A percentile compares a stretch with the other conserved stretches of the same genome.
These are phyloP conservation scores for Pyrenochaeta sp. DNA, from an alignment of 2,329 filamentous ascomycete species.

Conservation along the genomic window DNA sequence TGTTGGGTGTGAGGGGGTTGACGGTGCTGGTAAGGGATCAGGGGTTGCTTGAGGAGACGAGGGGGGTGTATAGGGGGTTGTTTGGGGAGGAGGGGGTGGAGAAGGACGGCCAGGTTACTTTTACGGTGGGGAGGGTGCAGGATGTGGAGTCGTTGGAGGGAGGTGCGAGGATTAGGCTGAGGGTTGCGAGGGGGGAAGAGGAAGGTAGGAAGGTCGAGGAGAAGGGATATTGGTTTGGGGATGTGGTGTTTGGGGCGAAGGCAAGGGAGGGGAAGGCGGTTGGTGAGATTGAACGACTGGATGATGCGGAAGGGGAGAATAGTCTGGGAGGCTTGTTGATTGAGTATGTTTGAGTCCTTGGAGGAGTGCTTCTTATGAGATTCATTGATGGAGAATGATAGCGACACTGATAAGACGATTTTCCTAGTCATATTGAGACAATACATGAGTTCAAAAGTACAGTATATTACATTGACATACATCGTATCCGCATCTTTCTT, in stretches of 20 bases:
- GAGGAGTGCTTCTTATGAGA: too few species aligned
- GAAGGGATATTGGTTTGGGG: conserved; percentile 34
- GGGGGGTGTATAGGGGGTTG: conserved; percentile 16
- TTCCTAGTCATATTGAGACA: too few species aligned
- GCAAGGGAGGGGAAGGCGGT: conserved; percentile 9
- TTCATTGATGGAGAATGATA: too few species aligned
- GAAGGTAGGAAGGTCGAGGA: conserved; percentile 23
- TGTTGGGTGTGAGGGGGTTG: conserved; percentile 52
- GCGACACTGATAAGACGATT: too few species aligned
- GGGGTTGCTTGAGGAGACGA: conserved; percentile 19
- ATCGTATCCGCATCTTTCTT: too few species aligned
- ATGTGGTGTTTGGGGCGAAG: conserved; percentile 29
- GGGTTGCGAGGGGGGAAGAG: conserved; percentile 24
- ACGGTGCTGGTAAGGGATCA: conserved; percentile 33
- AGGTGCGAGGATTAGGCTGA: conserved; percentile 27
- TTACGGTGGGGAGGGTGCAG: conserved; percentile 22
- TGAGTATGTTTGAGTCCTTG: conserved; percentile 25
- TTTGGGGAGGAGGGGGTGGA: conserved; percentile 16
- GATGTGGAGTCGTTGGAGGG: conserved; percentile 15
- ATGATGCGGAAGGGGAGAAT: conserved; percentile 14
- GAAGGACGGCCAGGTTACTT: conserved; percentile 15
- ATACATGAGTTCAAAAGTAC: too few species aligned
- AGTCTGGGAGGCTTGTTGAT: conserved; percentile 34
- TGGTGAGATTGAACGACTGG: conserved; percentile 20
- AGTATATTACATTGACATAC: too few species aligned